Percentiles rank a stretch among this genome's conserved stretches.
Conservation (phyloP, 2,329 filamentous ascomycete species). For the Cercospora citrullina region DNA sequence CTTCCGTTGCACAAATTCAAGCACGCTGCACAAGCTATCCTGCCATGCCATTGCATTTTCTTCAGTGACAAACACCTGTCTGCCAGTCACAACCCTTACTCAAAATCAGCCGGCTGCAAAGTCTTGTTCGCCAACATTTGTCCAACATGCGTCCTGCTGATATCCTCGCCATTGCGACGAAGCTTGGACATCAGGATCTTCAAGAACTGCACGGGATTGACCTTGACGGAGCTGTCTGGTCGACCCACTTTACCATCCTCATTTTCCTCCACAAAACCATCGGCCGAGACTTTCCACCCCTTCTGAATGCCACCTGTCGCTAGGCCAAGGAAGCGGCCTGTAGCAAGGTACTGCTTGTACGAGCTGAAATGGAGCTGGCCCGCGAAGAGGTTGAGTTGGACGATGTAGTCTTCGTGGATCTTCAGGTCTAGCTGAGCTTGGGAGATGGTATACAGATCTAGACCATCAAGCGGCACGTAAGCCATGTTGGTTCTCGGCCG, state of each 20-base stretch:
- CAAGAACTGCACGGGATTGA: conserved; percentile 31
- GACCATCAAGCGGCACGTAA: conserved; percentile 45
- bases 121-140: conserved; percentile 20
- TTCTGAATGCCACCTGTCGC: background rate
- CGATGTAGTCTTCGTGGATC: conserved; percentile 37
- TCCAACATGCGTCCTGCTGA: conserved; percentile 34
- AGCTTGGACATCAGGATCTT: conserved; percentile 28
- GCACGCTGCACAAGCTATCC: background rate
- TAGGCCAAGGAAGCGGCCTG: conserved; percentile 57
- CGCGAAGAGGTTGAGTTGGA: conserved; percentile 64
- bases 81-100: background rate
- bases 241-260: conserved; percentile 20
- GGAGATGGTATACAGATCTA: conserved; percentile 50
- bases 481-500: conserved; percentile 49
- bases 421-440: background rate
- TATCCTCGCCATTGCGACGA: conserved; percentile 28
- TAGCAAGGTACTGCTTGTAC: conserved; percentile 55
- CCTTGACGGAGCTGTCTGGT: conserved; percentile 14
- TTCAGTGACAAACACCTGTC: background rate
- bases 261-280: conserved; percentile 30
- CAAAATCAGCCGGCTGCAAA: background rate
- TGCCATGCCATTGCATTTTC: background rate
- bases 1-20: background rate
- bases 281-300: conserved; percentile 22
- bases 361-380: conserved; percentile 65